phyloP scores from a whole-genome alignment of 768 basidiomycete genomes.

The Phaeolepiota aurea region DNA sequence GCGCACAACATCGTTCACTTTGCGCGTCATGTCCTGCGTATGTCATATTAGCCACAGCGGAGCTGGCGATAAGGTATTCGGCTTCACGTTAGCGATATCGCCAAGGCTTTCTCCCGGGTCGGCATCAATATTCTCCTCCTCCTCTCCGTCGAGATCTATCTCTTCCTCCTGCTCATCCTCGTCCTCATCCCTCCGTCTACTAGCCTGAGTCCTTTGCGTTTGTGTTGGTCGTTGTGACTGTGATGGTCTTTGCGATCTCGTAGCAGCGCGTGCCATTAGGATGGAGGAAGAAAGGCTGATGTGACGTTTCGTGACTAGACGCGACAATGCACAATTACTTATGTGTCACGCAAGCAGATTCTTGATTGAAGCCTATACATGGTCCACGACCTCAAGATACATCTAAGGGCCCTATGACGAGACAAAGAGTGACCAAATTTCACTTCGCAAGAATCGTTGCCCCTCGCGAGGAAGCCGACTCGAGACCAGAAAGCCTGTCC shows the following conservation, averaged over 20 bases:
- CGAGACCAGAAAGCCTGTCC: too few species aligned
- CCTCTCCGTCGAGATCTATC: constrained; percentile 25
- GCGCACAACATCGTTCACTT: constrained; percentile 66
- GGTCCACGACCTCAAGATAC: too few species aligned
- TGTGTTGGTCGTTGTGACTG: constrained; percentile 30
- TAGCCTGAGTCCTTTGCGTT: constrained; percentile 23
- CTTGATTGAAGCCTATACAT: too few species aligned
- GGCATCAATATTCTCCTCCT: constrained; percentile 19
- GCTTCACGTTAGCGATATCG: constrained; percentile 11
- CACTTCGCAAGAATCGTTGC: too few species aligned
- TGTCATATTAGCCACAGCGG: not conserved
- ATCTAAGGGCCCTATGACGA: too few species aligned
- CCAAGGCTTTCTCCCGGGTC: constrained; percentile 9
- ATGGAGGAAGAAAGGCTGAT: constrained; percentile 1
- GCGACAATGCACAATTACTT: too few species aligned
- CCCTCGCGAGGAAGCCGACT: too few species aligned
- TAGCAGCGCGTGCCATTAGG: constrained; percentile 24
- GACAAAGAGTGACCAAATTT: too few species aligned
- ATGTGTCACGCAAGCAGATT: too few species aligned
- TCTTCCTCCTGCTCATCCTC: constrained; percentile 26
- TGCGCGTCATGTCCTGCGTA: constrained; percentile 51
- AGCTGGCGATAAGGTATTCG: not conserved
- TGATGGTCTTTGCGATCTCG: constrained; percentile 33
- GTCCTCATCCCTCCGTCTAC: constrained; percentile 10
- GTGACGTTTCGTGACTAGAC: constrained; percentile 7